Base-by-base conservation (phyloP, 345 rosid genomes). In the Eucalyptus marginata region DNA sequence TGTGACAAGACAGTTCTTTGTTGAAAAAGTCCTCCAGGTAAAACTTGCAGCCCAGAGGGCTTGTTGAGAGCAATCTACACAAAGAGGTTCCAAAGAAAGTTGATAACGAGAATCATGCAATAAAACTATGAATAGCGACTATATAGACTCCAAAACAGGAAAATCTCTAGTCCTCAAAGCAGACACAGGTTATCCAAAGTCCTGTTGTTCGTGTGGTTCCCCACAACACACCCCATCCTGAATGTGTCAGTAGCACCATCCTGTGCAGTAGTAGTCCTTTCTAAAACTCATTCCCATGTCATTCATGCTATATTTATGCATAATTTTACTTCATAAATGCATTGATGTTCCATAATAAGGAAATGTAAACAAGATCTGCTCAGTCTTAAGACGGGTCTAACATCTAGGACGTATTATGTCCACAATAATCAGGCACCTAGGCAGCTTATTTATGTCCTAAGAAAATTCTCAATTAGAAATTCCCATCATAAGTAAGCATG, bases 11-110 rank as follows among this genome's bases (percentile, higher is more conserved):
- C 94, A 64, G 97, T 97, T 54, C 97, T 90, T 89, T 97, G 99
- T 93, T 97, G 99, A 89, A 96, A 96, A 91, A 96, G 97, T 43
- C 99, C 99, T 58, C 99, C 99, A 12, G 99, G 97, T 91, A 96
- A 92, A 80, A 97, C 99, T 94, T 96, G 99, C 90, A 96, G 94
- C 86, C 98, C 96, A 83, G 97, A 95, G 89, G 99, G 99, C 94
- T 96, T 96, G 93, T 95, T 96, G 87, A 97, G 88, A 92, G 97
- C 99, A 90, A 96, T 94, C 99, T 96, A 92, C 90, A 89, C 56
- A 89, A 87, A 49, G 54, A 81, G 54, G 66, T 29, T 59, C 87
- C 50, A 44, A 43, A 80, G 87, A 76, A 36, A 36, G 46, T 36
- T 76, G 47, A 76, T 10, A 76, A 36, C 3, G 8, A 76, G 27